Evolutionary conservation across 1,139 yeast species (phyloP).

Genomic region (Suhomyces choctaworum): DNA sequence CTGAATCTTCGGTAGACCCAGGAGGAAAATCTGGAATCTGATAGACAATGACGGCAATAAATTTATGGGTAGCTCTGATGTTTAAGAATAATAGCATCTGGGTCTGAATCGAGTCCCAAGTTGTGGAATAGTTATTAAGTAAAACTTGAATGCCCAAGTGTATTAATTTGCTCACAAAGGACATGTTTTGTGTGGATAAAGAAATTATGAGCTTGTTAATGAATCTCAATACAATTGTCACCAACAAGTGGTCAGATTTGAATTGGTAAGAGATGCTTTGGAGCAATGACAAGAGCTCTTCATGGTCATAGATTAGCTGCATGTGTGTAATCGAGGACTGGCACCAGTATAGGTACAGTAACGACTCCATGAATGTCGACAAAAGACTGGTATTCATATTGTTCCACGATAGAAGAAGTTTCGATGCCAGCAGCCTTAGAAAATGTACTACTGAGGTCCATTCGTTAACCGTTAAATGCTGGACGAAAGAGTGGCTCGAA

Average conservation of each 20-base stretch:
- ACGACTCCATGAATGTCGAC: constrained; percentile 27
- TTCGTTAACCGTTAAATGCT: constrained; percentile 36
- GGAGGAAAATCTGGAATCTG: not conserved
- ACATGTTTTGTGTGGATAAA: constrained; percentile 33
- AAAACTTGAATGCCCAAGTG: constrained; percentile 33
- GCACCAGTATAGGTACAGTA: constrained; percentile 32
- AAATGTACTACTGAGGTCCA: constrained; percentile 31
- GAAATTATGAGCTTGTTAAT: constrained; percentile 39
- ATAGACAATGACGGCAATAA: not conserved
- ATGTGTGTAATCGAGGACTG: constrained; percentile 22
- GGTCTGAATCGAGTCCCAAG: constrained; percentile 32
- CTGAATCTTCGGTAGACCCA: not conserved
- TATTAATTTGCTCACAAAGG: constrained; percentile 30
- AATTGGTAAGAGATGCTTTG: constrained; percentile 18
- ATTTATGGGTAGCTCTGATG: constrained; percentile 21
- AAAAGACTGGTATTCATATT: constrained; percentile 26
- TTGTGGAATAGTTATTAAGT: constrained; percentile 28
- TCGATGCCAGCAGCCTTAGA: constrained; percentile 22
- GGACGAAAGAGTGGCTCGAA: constrained; percentile 34
- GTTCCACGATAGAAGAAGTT: constrained; percentile 7
- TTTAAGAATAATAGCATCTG: constrained; percentile 42
- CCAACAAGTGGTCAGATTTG: constrained; percentile 26
- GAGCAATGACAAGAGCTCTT: constrained; percentile 25
- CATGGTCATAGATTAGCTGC: constrained; percentile 23
- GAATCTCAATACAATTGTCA: constrained; percentile 31